phyloP scores from a whole-genome alignment of 1,284 basidiomycete species.

The Irpex rosettiformis region DNA sequence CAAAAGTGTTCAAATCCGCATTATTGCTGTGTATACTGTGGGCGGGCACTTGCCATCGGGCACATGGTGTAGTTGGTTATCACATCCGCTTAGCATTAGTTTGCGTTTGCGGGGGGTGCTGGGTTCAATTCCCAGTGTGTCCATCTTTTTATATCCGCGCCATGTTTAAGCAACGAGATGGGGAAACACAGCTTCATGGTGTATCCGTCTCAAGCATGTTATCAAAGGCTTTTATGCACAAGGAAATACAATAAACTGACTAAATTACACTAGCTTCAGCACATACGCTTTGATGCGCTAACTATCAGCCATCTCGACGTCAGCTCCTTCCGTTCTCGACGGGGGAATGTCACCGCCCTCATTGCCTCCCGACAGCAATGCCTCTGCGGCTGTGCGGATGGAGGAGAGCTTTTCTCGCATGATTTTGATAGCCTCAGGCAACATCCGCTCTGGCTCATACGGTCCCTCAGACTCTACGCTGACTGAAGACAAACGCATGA shows the following conservation, averaged over 20 bases:
- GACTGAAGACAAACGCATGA: constrained; percentile 44
- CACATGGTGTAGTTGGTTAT: constrained; percentile 49
- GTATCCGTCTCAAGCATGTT: neutral
- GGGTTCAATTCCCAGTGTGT: constrained; percentile 34
- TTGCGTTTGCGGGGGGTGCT: constrained; percentile 28
- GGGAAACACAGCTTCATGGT: neutral
- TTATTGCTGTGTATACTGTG: neutral
- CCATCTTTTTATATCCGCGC: constrained; percentile 9
- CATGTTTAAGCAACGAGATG: neutral
- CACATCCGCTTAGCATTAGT: constrained; percentile 43
- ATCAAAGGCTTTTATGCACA: too few species aligned
- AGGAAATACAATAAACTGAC: too few species aligned
- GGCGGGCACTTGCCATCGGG: constrained; percentile 19
- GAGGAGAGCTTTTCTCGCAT: constrained; percentile 78
- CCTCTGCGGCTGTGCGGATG: constrained; percentile 57
- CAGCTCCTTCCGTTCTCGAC: constrained; percentile 25
- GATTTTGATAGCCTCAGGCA: constrained; percentile 81
- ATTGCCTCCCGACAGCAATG: constrained; percentile 37
- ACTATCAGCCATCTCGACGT: constrained; percentile 36
- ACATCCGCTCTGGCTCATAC: constrained; percentile 81
- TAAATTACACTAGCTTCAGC: too few species aligned
- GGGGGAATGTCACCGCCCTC: constrained; percentile 8
- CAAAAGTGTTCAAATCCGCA: neutral
- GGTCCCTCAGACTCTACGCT: constrained; percentile 89
- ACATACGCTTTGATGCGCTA: too few species aligned